phyloP scores from a whole-genome alignment of 2,329 filamentous ascomycete genomes.

The Paraphoma sp. region DNA sequence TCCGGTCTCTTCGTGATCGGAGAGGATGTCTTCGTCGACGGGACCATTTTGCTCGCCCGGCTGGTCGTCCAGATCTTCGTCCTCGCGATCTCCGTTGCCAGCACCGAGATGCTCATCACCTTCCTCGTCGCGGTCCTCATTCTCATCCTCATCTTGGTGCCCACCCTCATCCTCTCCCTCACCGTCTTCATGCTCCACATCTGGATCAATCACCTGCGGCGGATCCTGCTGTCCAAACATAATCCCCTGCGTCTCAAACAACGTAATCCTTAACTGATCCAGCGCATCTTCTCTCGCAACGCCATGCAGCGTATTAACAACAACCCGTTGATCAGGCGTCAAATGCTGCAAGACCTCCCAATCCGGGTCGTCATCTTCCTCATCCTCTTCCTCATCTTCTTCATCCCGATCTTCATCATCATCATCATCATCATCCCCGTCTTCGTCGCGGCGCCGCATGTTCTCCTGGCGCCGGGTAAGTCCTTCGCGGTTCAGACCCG shows the following conservation, averaged over 20 bases:
- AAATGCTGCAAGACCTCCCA: constrained; percentile 25
- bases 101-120: neutral
- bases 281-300: constrained; percentile 19
- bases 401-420: constrained; percentile 10
- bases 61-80: too few species aligned
- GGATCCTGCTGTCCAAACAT: constrained; percentile 7
- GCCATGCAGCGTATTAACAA: constrained; percentile 12
- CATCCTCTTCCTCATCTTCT: neutral
- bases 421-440: constrained; percentile 14
- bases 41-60: too few species aligned
- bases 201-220: neutral
- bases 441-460: constrained; percentile 1
- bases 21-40: too few species aligned
- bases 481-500: constrained; percentile 33
- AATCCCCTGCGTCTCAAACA: constrained; percentile 22
- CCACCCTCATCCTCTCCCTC: neutral
- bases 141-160: neutral
- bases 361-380: constrained; percentile 6
- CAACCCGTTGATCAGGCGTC: constrained; percentile 10
- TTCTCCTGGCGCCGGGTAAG: constrained; percentile 23
- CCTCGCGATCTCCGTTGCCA: too few species aligned
- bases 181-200: neutral
- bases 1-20: too few species aligned
- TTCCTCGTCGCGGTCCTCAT: neutral
- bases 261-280: constrained; percentile 21